phyloP scores from a whole-genome alignment of 1,139 yeast genomes.

The Hansenula anomala region DNA sequence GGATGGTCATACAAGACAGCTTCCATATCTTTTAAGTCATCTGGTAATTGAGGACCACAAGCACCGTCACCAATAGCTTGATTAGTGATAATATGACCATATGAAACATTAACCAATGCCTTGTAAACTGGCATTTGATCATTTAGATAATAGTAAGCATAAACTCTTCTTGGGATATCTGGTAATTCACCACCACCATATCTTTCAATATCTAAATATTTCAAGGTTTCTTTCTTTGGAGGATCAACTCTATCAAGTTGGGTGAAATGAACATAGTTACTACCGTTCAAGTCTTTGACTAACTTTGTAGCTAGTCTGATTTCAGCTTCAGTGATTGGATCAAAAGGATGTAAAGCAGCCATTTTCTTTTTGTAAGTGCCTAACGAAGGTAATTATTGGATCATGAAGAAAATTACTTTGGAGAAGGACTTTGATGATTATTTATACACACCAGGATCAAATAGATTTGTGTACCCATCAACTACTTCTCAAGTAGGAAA shows the following conservation, averaged over 20 bases:
- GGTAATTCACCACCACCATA: constrained; percentile 46
- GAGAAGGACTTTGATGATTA: too few species aligned
- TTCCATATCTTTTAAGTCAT: constrained; percentile 59
- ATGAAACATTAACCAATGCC: constrained; percentile 65
- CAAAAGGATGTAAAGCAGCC: constrained; percentile 38
- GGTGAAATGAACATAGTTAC: constrained; percentile 53
- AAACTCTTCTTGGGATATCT: constrained; percentile 58
- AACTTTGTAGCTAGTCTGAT: constrained; percentile 58
- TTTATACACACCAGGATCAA: too few species aligned
- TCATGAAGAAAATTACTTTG: too few species aligned
- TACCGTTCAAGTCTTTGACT: constrained; percentile 48
- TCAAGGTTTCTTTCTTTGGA: constrained; percentile 70
- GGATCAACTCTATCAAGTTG: constrained; percentile 76
- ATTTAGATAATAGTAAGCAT: constrained; percentile 58
- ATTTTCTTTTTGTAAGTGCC: not conserved
- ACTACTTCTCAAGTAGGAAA: too few species aligned
- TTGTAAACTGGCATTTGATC: constrained; percentile 57
- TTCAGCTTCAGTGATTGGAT: constrained; percentile 64
- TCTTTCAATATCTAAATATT: constrained; percentile 65
- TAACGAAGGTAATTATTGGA: too few species aligned
- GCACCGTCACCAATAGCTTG: constrained; percentile 47
- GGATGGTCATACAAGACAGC: constrained; percentile 51
- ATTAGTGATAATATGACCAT: constrained; percentile 59
- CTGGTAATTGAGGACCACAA: constrained; percentile 73
- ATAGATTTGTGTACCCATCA: too few species aligned